A percentile compares a stretch with the other conserved stretches of the same genome.
Conservation (phyloP, 2,329 filamentous ascomycete species). For the Neurospora sp. region DNA sequence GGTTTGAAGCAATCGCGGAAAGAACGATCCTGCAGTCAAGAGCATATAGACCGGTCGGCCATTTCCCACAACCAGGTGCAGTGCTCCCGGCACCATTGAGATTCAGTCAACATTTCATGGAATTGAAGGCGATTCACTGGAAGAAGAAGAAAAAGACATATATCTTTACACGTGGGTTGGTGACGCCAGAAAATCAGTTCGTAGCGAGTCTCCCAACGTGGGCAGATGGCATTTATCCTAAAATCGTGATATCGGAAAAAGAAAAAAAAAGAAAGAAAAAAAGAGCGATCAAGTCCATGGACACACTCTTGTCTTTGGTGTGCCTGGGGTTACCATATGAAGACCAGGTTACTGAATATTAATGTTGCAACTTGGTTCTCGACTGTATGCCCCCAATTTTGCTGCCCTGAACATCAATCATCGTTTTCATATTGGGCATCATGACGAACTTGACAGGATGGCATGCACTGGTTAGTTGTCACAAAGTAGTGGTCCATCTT, state of each 20-base stretch:
- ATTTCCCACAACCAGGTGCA: background rate
- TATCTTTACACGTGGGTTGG: background rate
- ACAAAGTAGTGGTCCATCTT: background rate
- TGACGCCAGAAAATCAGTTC: background rate
- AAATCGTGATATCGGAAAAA: background rate
- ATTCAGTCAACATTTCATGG: background rate
- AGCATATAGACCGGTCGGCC: background rate
- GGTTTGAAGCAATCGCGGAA: background rate
- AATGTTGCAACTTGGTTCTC: background rate
- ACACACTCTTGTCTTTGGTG: background rate
- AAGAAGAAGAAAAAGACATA: background rate
- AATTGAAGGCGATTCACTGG: background rate
- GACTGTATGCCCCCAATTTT: background rate
- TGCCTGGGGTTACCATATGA: background rate
- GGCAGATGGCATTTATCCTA: background rate
- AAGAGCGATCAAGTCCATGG: background rate
- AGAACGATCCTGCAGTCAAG: background rate
- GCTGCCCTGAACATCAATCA: background rate
- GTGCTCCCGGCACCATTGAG: background rate
- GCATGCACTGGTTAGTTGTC: background rate
- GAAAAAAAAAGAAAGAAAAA: background rate
- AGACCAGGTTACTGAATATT: background rate
- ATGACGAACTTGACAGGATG: background rate
- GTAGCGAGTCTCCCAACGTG: background rate
- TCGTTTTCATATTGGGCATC: background rate